Evolutionary conservation across 441 rosid species (phyloP).

Genomic region (Manihot esculenta): DNA sequence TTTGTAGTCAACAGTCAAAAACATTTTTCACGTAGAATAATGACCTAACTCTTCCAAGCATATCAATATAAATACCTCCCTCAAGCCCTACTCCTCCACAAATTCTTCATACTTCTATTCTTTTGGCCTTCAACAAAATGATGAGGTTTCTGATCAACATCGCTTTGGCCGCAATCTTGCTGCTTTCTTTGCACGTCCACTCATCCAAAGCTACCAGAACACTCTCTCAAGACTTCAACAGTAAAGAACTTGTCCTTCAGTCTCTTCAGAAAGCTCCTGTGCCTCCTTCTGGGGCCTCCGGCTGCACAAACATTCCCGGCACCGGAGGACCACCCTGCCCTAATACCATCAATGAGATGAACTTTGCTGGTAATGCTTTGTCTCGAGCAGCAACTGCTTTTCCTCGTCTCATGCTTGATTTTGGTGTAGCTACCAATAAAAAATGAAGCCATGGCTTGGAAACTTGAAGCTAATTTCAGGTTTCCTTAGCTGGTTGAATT

Average conservation of each 20-base stretch:
- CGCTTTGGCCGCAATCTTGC: slow-evolving; percentile 23
- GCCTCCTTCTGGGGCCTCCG: slow-evolving; percentile 43
- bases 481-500: slow-evolving; percentile 8
- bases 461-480: background rate
- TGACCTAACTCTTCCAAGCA: background rate
- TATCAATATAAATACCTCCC: slow-evolving; percentile 26
- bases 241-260: slow-evolving; percentile 28
- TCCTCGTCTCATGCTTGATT: slow-evolving; percentile 23
- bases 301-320: slow-evolving; percentile 64
- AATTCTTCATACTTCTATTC: background rate
- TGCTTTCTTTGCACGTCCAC: slow-evolving; percentile 31
- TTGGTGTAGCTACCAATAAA: slow-evolving; percentile 28
- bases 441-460: slow-evolving; percentile 13
- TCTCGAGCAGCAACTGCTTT: slow-evolving; percentile 26
- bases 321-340: slow-evolving; percentile 40
- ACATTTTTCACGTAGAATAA: slow-evolving; percentile 3
- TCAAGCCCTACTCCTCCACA: background rate
- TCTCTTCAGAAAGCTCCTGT: slow-evolving; percentile 44
- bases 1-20: slow-evolving; percentile 33
- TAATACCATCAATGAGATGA: slow-evolving; percentile 28
- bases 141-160: slow-evolving; percentile 31
- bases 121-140: background rate
- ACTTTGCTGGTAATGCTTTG: slow-evolving; percentile 35
- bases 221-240: slow-evolving; percentile 24
- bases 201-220: slow-evolving; percentile 34